Base-by-base conservation (phyloP, 257 asterid genomes). In the Nicotiana tabacum region DNA sequence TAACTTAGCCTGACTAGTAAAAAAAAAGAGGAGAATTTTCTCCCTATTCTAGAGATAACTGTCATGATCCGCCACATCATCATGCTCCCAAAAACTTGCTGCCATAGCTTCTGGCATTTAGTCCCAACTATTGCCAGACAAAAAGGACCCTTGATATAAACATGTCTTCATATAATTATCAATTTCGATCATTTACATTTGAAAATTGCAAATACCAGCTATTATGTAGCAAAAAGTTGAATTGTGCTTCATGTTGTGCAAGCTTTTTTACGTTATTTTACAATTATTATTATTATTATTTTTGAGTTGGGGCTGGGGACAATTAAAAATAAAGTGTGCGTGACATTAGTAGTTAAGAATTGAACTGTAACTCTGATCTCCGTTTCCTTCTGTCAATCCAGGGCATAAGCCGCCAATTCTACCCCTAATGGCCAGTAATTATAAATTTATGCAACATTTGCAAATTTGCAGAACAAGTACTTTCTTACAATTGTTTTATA, bases 131-230 rank as follows among this genome's bases (percentile, higher is more conserved):
- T 70, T 21, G 18, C 15, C 4, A 17, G 53, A 70, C 37, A 46
- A 21, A 39, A 70, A 43, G 78, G 78, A 43, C 78, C 58, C 58
- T 43, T 70, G 78, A 70, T 43, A n/a, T 70, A 70, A 39, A 70
- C 78, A 70, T 39, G 60, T 70, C 78, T 43, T 5, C 17, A 37
- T 35, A 35, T 68, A 30, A 9, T 68, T 12, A 21, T 21, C 35
- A 43, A 70, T 27, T 43, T 12, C 21, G 1, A 70, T 70, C 58
- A 43, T 43, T n/a, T 21, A 70, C 33, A 43, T 70, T 70, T 43
- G 58, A 70, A 43, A n/a, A 11, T 70, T 21, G 27, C 58, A 43
- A 70, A 70, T 11, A 70, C 18, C 78, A 70, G 78, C 78, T 43
- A 70, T 21, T 43, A 43, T 16, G 58, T 21, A 70, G 58, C 78